A percentile compares a stretch with the other conserved stretches of the same genome.
phyloP scores from a whole-genome alignment of 257 asterid species.

The Salvia splendens region DNA sequence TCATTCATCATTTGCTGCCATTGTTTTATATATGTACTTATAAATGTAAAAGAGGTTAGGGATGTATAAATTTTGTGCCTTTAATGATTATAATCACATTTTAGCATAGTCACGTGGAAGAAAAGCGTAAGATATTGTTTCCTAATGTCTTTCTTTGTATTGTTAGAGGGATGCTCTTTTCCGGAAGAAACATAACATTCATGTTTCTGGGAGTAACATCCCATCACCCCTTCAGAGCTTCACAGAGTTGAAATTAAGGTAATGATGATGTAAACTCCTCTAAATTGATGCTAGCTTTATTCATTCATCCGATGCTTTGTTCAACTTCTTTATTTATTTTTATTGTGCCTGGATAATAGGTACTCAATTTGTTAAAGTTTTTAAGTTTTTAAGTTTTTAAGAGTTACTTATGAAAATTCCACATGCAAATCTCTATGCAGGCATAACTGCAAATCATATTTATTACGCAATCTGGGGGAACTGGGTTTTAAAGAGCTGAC shows the following conservation, averaged over 20 bases:
- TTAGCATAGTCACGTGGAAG: slow-evolving; percentile 16
- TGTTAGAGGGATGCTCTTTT: slow-evolving; percentile 70
- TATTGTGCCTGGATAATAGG: not conserved
- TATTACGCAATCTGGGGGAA: slow-evolving; percentile 63
- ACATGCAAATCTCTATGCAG: slow-evolving; percentile 44
- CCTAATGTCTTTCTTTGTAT: slow-evolving; percentile 22
- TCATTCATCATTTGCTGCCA: slow-evolving; percentile 20
- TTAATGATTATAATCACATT: not conserved
- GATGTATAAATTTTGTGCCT: not conserved
- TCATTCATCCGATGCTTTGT: slow-evolving; percentile 10
- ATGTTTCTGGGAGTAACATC: slow-evolving; percentile 82
- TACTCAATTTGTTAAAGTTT: not conserved
- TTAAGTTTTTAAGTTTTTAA: no score
- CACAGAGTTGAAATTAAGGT: slow-evolving; percentile 70
- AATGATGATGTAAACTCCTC: slow-evolving; percentile 12
- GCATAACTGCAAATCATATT: slow-evolving; percentile 61
- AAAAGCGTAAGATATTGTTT: not conserved
- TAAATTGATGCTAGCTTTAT: slow-evolving; percentile 13
- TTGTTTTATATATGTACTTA: slow-evolving; percentile 4
- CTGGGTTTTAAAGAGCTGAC: slow-evolving; percentile 88
- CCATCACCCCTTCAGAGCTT: slow-evolving; percentile 82
- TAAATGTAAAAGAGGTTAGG: not conserved
- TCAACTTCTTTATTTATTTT: not conserved
- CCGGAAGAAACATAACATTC: slow-evolving; percentile 79
- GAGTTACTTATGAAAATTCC: not conserved